These are phyloP conservation scores for Schizosaccharomyces osmophilus DNA, from an alignment of 805 yeast species.

Conservation along the genomic window DNA sequence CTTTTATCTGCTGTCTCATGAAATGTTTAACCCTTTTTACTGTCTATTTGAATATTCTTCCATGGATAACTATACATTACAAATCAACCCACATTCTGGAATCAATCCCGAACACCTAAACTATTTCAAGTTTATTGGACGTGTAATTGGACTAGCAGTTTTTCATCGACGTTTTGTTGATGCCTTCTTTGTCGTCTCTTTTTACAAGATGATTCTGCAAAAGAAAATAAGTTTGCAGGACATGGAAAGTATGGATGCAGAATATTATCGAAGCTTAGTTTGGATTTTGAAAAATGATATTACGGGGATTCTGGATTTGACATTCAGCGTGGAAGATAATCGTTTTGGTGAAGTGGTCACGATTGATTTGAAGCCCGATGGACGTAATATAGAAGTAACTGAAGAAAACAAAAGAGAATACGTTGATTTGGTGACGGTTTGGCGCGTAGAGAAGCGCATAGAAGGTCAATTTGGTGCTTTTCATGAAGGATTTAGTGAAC, in stretches of 20 bases:
- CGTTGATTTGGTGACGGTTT: not conserved
- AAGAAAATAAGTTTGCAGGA: slow-evolving; percentile 88
- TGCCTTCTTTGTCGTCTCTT: slow-evolving; percentile 94
- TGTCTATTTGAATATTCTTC: slow-evolving; percentile 94
- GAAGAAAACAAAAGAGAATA: slow-evolving; percentile 89
- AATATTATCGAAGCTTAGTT: slow-evolving; percentile 75
- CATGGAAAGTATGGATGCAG: slow-evolving; percentile 97
- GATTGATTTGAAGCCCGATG: slow-evolving; percentile 73
- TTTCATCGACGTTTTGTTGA: slow-evolving; percentile 95
- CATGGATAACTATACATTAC: slow-evolving; percentile 91
- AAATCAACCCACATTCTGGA: slow-evolving; percentile 90
- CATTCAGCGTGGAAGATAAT: slow-evolving; percentile 71
- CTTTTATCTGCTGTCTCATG: slow-evolving; percentile 86
- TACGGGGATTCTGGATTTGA: slow-evolving; percentile 61
- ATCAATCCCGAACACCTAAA: slow-evolving; percentile 94
- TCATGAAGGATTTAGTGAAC: slow-evolving; percentile 89
- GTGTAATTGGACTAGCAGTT: slow-evolving; percentile 93
- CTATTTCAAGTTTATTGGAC: slow-evolving; percentile 92
- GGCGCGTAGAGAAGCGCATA: slow-evolving; percentile 26
- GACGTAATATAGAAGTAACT: slow-evolving; percentile 71
- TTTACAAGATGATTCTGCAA: slow-evolving; percentile 89
- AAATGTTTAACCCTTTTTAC: slow-evolving; percentile 95
- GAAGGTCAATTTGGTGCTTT: slow-evolving; percentile 92
- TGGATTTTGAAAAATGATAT: slow-evolving; percentile 94
- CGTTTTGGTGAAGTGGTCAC: slow-evolving; percentile 80